Conservation (phyloP, 1,139 yeast genomes). For the Debaryomyces coudertii region DNA sequence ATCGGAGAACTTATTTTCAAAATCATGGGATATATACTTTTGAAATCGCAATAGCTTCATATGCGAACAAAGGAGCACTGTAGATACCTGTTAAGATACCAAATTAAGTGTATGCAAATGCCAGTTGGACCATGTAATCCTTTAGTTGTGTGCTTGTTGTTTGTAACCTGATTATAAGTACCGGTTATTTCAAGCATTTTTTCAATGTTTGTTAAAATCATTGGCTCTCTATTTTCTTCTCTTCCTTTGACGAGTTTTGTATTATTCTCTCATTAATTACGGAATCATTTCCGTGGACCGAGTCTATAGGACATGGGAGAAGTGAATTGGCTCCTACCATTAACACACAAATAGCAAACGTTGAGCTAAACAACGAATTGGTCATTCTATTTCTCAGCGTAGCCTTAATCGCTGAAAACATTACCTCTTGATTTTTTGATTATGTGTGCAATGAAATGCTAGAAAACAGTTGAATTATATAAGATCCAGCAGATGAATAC, state of each 20-base stretch:
- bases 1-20: neutral
- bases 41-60: neutral
- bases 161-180: neutral
- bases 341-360: slow-evolving; percentile 70
- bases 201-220: neutral
- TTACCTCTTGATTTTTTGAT: slow-evolving; percentile 10
- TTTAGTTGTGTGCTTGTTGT: neutral
- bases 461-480: neutral
- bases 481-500: neutral
- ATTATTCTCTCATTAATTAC: slow-evolving; percentile 35
- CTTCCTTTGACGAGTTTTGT: slow-evolving; percentile 11
- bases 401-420: slow-evolving; percentile 49
- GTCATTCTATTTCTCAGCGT: slow-evolving; percentile 59
- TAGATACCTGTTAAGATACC: neutral
- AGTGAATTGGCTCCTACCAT: slow-evolving; percentile 71
- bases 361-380: slow-evolving; percentile 71
- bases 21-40: neutral
- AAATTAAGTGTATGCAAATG: neutral
- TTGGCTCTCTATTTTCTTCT: neutral
- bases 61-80: neutral
- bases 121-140: neutral
- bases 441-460: neutral
- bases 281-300: slow-evolving; percentile 47
- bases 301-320: slow-evolving; percentile 76
- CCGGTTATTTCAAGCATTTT: neutral